phyloP scores from a whole-genome alignment of 2,329 filamentous ascomycete genomes.

The Fusarium sp. region DNA sequence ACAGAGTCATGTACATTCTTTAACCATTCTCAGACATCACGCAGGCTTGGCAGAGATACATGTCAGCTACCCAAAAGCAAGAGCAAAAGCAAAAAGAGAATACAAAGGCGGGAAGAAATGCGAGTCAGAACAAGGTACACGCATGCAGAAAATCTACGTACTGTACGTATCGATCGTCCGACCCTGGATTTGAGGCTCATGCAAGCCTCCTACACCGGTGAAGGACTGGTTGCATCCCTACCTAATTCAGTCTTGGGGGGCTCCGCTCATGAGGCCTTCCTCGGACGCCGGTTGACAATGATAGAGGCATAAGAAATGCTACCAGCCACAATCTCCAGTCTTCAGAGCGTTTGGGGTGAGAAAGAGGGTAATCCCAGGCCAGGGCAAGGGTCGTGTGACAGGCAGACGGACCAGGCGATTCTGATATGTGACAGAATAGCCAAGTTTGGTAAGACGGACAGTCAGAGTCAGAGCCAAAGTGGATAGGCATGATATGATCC shows the following conservation, averaged over 20 bases:
- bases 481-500: slow-evolving; percentile 3
- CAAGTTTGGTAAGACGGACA: background rate
- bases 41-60: background rate
- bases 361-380: background rate
- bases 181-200: slow-evolving; percentile 31
- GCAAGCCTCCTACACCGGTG: slow-evolving; percentile 32
- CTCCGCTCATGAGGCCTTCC: slow-evolving; percentile 35
- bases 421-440: slow-evolving; percentile 29
- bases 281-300: slow-evolving; percentile 25
- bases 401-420: slow-evolving; percentile 2
- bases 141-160: background rate
- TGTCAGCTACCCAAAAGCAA: background rate
- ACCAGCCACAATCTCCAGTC: background rate
- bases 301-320: background rate
- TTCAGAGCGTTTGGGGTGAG: background rate
- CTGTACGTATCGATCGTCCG: background rate
- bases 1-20: background rate
- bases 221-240: slow-evolving; percentile 8
- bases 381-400: slow-evolving; percentile 6
- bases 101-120: background rate
- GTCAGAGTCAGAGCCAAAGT: background rate
- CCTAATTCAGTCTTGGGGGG: background rate
- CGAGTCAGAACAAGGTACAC: background rate
- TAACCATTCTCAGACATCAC: background rate
- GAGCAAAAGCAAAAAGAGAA: background rate